Percentiles rank a stretch among this genome's conserved stretches.
Conservation (phyloP, 257 asterid species). For the Eucommia ulmoides region DNA sequence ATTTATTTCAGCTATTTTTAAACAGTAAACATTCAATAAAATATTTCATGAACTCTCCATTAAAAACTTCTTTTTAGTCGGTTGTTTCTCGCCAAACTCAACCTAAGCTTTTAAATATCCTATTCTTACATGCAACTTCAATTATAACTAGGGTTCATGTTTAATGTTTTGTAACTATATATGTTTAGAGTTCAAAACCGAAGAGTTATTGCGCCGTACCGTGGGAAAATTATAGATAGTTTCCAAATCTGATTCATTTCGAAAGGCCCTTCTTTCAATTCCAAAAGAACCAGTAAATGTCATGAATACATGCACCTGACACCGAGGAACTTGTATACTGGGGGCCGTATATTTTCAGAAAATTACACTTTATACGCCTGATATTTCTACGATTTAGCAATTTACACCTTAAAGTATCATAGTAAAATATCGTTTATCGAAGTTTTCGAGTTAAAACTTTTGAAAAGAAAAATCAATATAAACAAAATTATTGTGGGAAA, state of each 20-base stretch:
- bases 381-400: too few species aligned
- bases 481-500: not conserved
- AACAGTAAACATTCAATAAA: too few species aligned
- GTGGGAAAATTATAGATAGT: not conserved
- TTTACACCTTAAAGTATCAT: too few species aligned
- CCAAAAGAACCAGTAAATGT: constrained; percentile 16
- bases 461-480: constrained; percentile 13
- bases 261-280: constrained; percentile 7
- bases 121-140: not conserved
- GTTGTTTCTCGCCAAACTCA: not conserved
- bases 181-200: not conserved
- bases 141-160: not conserved
- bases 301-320: constrained; percentile 44
- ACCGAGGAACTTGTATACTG: constrained; percentile 27
- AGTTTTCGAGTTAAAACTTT: not conserved
- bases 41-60: too few species aligned
- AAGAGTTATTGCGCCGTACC: not conserved
- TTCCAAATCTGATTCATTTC: constrained; percentile 6
- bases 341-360: too few species aligned
- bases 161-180: not conserved
- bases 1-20: too few species aligned
- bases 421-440: too few species aligned
- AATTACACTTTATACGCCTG: too few species aligned
- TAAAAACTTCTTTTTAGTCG: too few species aligned
- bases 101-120: not conserved